Evolutionary conservation across 306 rosid genomes (phyloP).

Genomic region (Morella rubra): DNA sequence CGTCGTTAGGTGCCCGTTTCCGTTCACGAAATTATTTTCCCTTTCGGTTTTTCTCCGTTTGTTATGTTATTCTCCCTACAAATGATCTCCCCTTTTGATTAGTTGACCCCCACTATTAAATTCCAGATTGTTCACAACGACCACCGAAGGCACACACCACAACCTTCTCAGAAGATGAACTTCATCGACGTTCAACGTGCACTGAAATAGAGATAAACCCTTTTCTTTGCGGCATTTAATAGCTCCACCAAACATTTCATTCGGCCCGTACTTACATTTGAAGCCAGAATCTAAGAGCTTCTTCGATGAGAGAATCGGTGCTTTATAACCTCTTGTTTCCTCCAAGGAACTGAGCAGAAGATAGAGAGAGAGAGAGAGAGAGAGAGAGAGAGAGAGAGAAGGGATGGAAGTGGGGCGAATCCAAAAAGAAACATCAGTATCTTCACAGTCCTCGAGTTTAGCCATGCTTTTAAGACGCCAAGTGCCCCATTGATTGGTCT

Average conservation of each 20-base stretch:
- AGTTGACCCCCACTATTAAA: too few relatives aligned
- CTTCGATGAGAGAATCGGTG: constrained; percentile 40
- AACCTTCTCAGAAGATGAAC: too few relatives aligned
- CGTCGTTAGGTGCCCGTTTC: too few relatives aligned
- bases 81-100: too few relatives aligned
- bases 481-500: constrained; percentile 52
- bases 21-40: too few relatives aligned
- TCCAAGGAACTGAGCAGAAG: constrained; percentile 32
- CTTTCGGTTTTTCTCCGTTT: too few relatives aligned
- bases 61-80: too few relatives aligned
- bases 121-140: too few relatives aligned
- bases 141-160: too few relatives aligned
- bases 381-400: too few relatives aligned
- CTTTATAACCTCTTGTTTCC: constrained; percentile 13
- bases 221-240: constrained; percentile 44
- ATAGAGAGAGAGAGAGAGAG: too few relatives aligned
- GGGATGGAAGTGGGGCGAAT: background rate
- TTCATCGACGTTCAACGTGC: too few relatives aligned
- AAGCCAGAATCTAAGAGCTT: constrained; percentile 53
- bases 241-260: constrained; percentile 45
- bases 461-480: constrained; percentile 50
- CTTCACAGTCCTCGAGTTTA: constrained; percentile 40
- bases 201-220: constrained; percentile 37
- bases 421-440: background rate
- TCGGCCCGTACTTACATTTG: constrained; percentile 42